Base-by-base conservation (phyloP, 768 basidiomycete species). In the Boletus rubroflammeus region DNA sequence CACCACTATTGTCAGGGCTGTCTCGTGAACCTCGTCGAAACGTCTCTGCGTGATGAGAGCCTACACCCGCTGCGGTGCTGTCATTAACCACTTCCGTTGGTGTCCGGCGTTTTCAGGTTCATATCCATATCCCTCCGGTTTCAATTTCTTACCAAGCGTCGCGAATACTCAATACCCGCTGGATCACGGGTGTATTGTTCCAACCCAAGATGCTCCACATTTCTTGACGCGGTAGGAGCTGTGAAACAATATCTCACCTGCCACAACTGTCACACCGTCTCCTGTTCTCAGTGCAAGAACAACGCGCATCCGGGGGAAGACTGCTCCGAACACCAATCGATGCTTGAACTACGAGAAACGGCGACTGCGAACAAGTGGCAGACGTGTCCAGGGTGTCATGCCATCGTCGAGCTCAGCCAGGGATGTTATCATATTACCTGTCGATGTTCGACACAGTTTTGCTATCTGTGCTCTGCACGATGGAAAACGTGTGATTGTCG, bases 371-470 rank as follows among this genome's bases (percentile, higher is more conserved):
- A 78, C 44, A 70, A 71, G 11, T 86, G 82, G 84, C 81, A 85
- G 59, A 85, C 81, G 0, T 87, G 85, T 61, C 84, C 84, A 0
- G 74, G 75, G 5, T 87, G 85, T 60, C 61, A 73, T 6, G 69
- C 75, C 15, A 73, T 86, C 45, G 75, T 86, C 36, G 85, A 87
- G 57, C 74, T 84, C 15, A 62, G 69, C 17, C 60, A 73, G 6
- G 85, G 85, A 0, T 86, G 85, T 55, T 82, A 78, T 63, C 85
- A 87, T 46, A 85, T 87, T 70, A 83, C 78, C 14, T 87, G 85
- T 56, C 73, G 67, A 0, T 74, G 73, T 52, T 50, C 55, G 9
- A 70, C 74, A 0, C 63, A 87, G 58, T 86, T 87, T 65, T 87
- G 85, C 60, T 86, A 88, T 62, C 46, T 83, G 9, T 89, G 88